These are phyloP conservation scores for Teratosphaeria gauchensis DNA, from an alignment of 2,329 filamentous ascomycete genomes.

Conservation along the genomic window DNA sequence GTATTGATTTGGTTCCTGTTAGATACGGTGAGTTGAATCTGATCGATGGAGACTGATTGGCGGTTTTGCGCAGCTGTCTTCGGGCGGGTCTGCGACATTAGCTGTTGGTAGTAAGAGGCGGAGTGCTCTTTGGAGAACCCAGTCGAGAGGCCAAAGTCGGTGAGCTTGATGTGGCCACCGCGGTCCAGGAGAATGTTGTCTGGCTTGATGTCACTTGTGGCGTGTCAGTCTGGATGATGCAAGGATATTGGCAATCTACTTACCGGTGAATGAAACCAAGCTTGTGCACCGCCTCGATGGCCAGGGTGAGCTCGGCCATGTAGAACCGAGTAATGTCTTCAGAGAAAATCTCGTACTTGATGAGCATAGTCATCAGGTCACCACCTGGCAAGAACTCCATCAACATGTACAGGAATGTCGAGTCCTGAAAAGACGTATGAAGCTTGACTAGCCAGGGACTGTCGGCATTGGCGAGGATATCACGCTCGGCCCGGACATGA, in stretches of 20 bases:
- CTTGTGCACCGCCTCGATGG: slow-evolving; percentile 98
- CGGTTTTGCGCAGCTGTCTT: slow-evolving; percentile 53
- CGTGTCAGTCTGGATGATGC: neutral
- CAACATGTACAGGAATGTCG: slow-evolving; percentile 93
- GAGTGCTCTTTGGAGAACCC: slow-evolving; percentile 97
- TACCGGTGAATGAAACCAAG: slow-evolving; percentile 97
- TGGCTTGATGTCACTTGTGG: slow-evolving; percentile 84
- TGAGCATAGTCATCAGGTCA: slow-evolving; percentile 99
- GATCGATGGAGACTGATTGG: slow-evolving; percentile 90
- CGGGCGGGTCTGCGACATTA: slow-evolving; percentile 54
- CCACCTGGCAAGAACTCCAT: slow-evolving; percentile 99
- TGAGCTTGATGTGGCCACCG: slow-evolving; percentile 94
- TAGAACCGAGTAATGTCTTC: slow-evolving; percentile 99
- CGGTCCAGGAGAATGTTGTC: slow-evolving; percentile 96
- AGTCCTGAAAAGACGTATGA: slow-evolving; percentile 95
- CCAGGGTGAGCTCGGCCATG: slow-evolving; percentile 94
- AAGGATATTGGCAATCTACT: neutral
- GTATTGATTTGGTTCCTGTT: slow-evolving; percentile 98
- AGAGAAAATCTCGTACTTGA: slow-evolving; percentile 99
- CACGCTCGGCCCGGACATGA: slow-evolving; percentile 92
- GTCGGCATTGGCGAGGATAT: slow-evolving; percentile 97
- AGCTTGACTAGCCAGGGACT: slow-evolving; percentile 99
- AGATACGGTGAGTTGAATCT: slow-evolving; percentile 95
- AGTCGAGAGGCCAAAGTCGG: slow-evolving; percentile 94
- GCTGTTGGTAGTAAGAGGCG: slow-evolving; percentile 95